These are phyloP conservation scores for Lactifluus rugatus DNA, from an alignment of 768 basidiomycete genomes.

Conservation along the genomic window DNA sequence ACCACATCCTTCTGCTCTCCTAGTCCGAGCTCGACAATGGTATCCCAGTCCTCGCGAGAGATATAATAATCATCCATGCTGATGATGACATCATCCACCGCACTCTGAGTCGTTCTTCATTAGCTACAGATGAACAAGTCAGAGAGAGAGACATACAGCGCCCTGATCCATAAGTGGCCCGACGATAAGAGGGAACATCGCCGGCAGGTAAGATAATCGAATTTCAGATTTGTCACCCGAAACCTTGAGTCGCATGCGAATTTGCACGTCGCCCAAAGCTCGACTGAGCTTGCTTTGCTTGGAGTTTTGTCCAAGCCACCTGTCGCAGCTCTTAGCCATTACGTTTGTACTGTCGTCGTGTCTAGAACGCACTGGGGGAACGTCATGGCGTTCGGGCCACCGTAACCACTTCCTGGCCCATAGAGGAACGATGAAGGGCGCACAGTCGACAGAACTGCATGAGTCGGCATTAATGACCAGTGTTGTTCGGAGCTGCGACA, in stretches of 20 bases:
- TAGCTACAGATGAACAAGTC: background rate
- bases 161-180: slow-evolving; percentile 68
- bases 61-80: slow-evolving; percentile 93
- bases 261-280: slow-evolving; percentile 82
- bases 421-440: slow-evolving; percentile 79
- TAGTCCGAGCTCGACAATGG: slow-evolving; percentile 86
- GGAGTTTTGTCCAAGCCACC: slow-evolving; percentile 98
- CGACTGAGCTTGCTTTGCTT: slow-evolving; percentile 76
- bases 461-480: slow-evolving; percentile 90
- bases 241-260: slow-evolving; percentile 88
- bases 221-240: slow-evolving; percentile 88
- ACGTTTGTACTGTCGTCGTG: background rate
- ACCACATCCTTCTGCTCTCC: slow-evolving; percentile 64
- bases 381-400: slow-evolving; percentile 53
- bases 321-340: slow-evolving; percentile 26
- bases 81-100: slow-evolving; percentile 72
- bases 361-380: slow-evolving; percentile 72
- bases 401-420: slow-evolving; percentile 58
- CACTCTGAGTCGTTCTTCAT: slow-evolving; percentile 39
- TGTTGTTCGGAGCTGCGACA: slow-evolving; percentile 75
- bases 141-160: slow-evolving; percentile 44
- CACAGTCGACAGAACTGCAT: slow-evolving; percentile 85
- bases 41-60: slow-evolving; percentile 94
- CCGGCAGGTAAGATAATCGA: slow-evolving; percentile 82
- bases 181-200: slow-evolving; percentile 75